Evolutionary conservation across 2,329 filamentous ascomycete genomes (phyloP).

Genomic region (Diaporthe nobilis): DNA sequence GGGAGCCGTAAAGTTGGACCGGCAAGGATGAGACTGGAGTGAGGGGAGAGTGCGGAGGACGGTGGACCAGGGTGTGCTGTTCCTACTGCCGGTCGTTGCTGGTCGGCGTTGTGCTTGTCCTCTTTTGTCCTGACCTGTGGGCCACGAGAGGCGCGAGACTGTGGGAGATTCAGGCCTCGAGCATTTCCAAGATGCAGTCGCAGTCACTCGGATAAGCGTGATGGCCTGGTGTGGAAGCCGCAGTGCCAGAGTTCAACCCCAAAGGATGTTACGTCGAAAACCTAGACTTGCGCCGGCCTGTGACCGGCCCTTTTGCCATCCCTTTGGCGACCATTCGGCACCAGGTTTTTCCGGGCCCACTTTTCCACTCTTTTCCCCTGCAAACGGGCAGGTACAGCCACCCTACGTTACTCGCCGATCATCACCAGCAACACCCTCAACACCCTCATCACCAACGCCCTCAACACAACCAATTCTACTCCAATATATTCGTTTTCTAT

Average conservation of each 20-base stretch:
- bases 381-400: too few relatives aligned
- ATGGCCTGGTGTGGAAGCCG: constrained; percentile 15
- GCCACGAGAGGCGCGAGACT: constrained; percentile 19
- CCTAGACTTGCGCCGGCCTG: constrained; percentile 28
- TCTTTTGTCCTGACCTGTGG: constrained; percentile 25
- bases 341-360: too few relatives aligned
- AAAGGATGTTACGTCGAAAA: constrained; percentile 11
- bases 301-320: constrained; percentile 27
- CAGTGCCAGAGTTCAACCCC: neutral
- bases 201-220: neutral
- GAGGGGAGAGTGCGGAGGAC: constrained; percentile 29
- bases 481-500: too few relatives aligned
- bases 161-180: neutral
- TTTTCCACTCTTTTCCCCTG: too few relatives aligned
- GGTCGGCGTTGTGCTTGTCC: constrained; percentile 5
- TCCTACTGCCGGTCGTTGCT: constrained; percentile 4
- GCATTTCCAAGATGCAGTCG: constrained; percentile 2
- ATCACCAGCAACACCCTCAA: too few relatives aligned
- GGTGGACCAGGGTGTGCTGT: constrained; percentile 25
- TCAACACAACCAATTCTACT: too few relatives aligned
- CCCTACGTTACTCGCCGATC: too few relatives aligned
- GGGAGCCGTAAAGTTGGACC: neutral
- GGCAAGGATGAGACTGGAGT: constrained; percentile 11
- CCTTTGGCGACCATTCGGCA: too few relatives aligned
- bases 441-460: too few relatives aligned